Evolutionary conservation across 805 yeast genomes (phyloP).

Genomic region (Starmerella sp.): DNA sequence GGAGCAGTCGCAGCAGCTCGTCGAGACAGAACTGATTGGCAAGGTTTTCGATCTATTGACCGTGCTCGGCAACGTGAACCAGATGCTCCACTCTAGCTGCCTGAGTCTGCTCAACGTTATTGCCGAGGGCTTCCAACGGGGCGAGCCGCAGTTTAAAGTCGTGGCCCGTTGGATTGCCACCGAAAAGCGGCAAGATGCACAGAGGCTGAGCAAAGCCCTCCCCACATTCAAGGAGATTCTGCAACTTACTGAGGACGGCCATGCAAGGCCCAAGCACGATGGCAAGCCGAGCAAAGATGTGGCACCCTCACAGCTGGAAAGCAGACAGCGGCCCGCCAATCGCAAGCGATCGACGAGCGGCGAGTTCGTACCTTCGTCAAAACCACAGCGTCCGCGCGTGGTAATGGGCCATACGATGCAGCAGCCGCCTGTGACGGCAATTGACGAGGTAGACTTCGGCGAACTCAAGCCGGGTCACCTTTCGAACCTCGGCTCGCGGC

Average conservation of each 20-base stretch:
- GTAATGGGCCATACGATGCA: neutral
- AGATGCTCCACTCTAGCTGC: constrained; percentile 63
- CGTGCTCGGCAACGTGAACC: constrained; percentile 43
- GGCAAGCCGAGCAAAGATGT: too few relatives aligned
- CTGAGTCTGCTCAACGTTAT: constrained; percentile 40
- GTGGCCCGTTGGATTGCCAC: neutral
- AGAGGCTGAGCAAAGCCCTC: neutral
- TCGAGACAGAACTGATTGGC: constrained; percentile 42
- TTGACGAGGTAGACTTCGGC: neutral
- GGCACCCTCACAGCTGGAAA: neutral
- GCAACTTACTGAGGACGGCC: neutral
- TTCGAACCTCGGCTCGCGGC: neutral
- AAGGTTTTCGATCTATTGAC: constrained; percentile 33
- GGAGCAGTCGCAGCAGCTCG: constrained; percentile 32
- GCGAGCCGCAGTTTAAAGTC: neutral
- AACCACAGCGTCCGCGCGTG: neutral
- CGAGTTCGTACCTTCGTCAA: neutral
- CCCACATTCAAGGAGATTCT: neutral
- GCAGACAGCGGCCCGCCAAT: neutral
- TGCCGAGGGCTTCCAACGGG: constrained; percentile 1
- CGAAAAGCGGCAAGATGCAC: neutral
- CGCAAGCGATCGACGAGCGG: neutral
- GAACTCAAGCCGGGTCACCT: neutral
- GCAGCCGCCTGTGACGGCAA: neutral
- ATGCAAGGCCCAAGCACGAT: neutral